Evolutionary conservation across 257 asterid species (phyloP).

Genomic region (Penstemon eatonii): DNA sequence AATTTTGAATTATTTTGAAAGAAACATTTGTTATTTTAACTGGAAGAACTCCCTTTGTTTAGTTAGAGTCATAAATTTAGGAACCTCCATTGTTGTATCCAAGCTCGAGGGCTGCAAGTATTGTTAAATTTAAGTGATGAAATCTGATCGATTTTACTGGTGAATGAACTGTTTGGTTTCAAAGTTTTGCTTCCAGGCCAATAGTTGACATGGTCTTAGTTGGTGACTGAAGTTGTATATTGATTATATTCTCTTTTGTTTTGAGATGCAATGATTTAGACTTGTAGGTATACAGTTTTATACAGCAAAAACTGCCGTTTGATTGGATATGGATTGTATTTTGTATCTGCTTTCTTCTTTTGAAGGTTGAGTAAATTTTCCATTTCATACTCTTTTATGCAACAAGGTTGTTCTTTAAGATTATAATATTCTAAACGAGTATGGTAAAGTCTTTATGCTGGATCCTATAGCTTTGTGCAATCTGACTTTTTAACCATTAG

Average conservation of each 20-base stretch:
- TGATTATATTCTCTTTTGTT: not conserved
- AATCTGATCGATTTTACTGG: not conserved
- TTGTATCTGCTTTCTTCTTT: conserved; percentile 12
- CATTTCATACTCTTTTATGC: not conserved
- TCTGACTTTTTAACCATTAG: conserved; percentile 10
- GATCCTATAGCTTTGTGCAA: conserved; percentile 9
- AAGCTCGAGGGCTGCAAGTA: too few species aligned
- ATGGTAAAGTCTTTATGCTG: not conserved
- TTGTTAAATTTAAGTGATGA: not conserved
- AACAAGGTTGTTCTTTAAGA: not conserved
- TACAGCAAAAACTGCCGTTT: not conserved
- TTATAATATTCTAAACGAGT: not conserved
- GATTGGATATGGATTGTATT: not conserved
- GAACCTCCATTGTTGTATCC: too few species aligned
- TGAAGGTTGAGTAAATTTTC: conserved; percentile 7
- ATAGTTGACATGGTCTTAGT: conserved; percentile 10
- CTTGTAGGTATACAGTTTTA: not conserved
- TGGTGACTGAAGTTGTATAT: conserved; percentile 4
- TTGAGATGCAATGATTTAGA: conserved; percentile 1
- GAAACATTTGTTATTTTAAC: too few species aligned
- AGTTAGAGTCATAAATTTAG: too few species aligned
- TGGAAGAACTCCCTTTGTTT: too few species aligned
- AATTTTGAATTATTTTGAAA: too few species aligned
- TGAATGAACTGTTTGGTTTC: not conserved
- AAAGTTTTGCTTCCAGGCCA: not conserved